Base-by-base conservation (phyloP, 139 green algal species). In the Nannochloris sp. region DNA sequence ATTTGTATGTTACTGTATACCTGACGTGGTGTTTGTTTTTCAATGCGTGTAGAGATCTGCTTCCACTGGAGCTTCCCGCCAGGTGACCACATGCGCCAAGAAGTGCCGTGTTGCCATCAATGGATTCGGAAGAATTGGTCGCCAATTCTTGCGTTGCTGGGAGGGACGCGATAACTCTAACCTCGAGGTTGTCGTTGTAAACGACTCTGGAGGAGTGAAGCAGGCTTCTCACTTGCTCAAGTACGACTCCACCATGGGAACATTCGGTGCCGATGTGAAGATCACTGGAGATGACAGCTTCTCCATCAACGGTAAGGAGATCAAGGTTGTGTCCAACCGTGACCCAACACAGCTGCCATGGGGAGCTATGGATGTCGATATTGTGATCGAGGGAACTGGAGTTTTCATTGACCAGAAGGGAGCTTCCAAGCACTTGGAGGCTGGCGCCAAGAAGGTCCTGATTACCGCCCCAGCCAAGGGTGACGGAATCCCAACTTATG, bases 391-490 rank as follows among this genome's bases (percentile, higher is more conserved):
- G 87, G 92, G 89, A 65, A 96, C 94, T 17, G 89, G 89, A 61
- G 88, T 97, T 30, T 97, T 98, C 82, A 82, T 95, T 59, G 86
- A 93, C 83, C 69, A 60, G 45, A 68, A 84, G 49, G 91, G 89
- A 37, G 92, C 90, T 26, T 75, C 80, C 82, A 97, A 97, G 87
- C 92, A 96, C 79, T 62, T 73, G 13, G 65, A 91, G 77, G 92
- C 91, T 51, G 93, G 93, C 63, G 93, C 93, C 80, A 95, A 96
- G 87, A 98, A 99, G 87, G 92, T 98, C 67, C 67, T 99, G 55
- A 99, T 99, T 87, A 98, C 93, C 55, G 93, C 93, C 62, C 93
- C 93, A 28, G 93, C 87, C 68, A 99, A 99, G 93, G 93, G 91
- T 70, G 78, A 76, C 50, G 92, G 91, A 74, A 94, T 98, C 80